phyloP scores from a whole-genome alignment of 2,329 filamentous ascomycete species.

The Aureobasidium sp. region DNA sequence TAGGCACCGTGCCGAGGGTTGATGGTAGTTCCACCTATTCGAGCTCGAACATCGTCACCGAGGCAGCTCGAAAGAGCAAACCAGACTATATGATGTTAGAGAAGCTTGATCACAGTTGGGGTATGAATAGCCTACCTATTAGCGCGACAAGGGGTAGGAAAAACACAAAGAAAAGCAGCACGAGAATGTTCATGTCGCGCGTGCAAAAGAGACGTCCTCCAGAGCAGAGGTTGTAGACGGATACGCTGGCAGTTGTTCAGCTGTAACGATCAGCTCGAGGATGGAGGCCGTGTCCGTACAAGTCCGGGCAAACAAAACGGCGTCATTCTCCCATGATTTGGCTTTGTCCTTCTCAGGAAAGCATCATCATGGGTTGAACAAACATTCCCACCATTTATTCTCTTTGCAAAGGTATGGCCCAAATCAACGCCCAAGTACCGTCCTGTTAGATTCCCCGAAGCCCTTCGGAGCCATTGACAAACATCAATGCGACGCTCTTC shows the following conservation, averaged over 20 bases:
- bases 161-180: slow-evolving; percentile 9
- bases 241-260: neutral
- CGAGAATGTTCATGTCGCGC: slow-evolving; percentile 1
- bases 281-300: neutral
- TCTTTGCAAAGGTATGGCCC: slow-evolving; percentile 40
- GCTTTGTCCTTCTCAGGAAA: neutral
- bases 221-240: no score
- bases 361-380: slow-evolving; percentile 13
- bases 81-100: slow-evolving; percentile 28
- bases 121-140: slow-evolving; percentile 7
- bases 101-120: neutral
- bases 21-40: slow-evolving; percentile 31
- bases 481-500: slow-evolving; percentile 34
- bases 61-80: slow-evolving; percentile 48
- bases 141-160: slow-evolving; percentile 11
- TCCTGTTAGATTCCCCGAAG: slow-evolving; percentile 38
- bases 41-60: slow-evolving; percentile 42
- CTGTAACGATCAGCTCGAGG: neutral
- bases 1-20: slow-evolving; percentile 40
- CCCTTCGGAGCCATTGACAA: slow-evolving; percentile 7
- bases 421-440: slow-evolving; percentile 38
- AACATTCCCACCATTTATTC: neutral
- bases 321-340: neutral
- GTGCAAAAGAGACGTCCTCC: no score
- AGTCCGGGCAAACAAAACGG: slow-evolving; percentile 7